These are phyloP conservation scores for Acanthamoeba lenticulata DNA, from an alignment of 208 protist genomes.

Conservation along the genomic window DNA sequence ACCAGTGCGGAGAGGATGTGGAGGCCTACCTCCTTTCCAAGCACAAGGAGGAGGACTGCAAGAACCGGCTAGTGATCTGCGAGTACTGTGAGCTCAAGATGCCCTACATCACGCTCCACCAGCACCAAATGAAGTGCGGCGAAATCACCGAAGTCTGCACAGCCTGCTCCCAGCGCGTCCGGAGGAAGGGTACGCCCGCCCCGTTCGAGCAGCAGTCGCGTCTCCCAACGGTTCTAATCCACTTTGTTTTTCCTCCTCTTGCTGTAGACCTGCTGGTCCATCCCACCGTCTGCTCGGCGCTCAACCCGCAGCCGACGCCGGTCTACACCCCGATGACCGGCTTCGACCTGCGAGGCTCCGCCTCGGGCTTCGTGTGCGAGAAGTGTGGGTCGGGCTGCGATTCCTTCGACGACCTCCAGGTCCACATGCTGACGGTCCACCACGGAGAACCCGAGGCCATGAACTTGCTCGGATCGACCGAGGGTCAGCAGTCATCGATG, in stretches of 20 bases:
- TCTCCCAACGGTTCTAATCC: background rate
- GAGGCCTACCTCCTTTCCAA: slow-evolving; percentile 24
- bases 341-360: background rate
- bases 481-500: background rate
- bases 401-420: slow-evolving; percentile 59
- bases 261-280: background rate
- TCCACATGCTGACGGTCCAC: slow-evolving; percentile 57
- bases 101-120: background rate
- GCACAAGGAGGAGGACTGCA: slow-evolving; percentile 43
- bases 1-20: slow-evolving; percentile 31
- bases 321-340: background rate
- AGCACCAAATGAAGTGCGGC: slow-evolving; percentile 60
- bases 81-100: slow-evolving; percentile 65
- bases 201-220: too few species aligned
- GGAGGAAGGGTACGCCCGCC: slow-evolving; percentile 56
- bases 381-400: background rate
- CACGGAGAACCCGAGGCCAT: slow-evolving; percentile 31
- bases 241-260: background rate
- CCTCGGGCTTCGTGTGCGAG: slow-evolving; percentile 47
- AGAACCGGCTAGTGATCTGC: background rate
- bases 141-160: slow-evolving; percentile 54
- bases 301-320: background rate
- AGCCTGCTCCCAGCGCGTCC: slow-evolving; percentile 31
- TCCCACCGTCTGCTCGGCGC: background rate
- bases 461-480: background rate